Evolutionary conservation across 2,329 filamentous ascomycete genomes (phyloP).

Genomic region (Aureobasidium sp.): DNA sequence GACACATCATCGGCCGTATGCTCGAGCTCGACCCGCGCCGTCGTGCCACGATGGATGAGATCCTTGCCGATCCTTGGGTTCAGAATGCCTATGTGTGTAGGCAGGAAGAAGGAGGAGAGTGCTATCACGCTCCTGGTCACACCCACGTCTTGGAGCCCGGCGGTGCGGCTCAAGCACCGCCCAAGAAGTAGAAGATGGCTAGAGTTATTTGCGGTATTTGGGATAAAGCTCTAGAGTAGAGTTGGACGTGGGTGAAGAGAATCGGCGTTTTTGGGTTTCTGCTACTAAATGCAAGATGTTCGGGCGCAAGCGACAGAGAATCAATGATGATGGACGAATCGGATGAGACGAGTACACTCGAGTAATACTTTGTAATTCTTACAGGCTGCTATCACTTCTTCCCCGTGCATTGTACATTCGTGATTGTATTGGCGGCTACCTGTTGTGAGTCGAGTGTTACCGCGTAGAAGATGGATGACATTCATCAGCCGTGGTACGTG

Average conservation of each 20-base stretch:
- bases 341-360: not conserved
- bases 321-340: slow-evolving; percentile 7
- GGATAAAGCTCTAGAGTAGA: not conserved
- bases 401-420: not conserved
- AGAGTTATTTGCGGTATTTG: not conserved
- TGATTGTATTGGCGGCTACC: not conserved
- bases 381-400: not conserved
- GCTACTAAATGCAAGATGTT: not conserved
- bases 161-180: slow-evolving; percentile 28
- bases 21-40: slow-evolving; percentile 77
- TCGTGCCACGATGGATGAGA: slow-evolving; percentile 75
- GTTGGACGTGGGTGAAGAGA: not conserved
- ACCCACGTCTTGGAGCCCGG: slow-evolving; percentile 73
- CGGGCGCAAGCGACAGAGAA: slow-evolving; percentile 1
- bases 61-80: slow-evolving; percentile 86
- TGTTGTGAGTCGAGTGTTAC: not conserved
- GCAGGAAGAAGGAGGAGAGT: slow-evolving; percentile 62
- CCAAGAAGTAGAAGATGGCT: slow-evolving; percentile 4
- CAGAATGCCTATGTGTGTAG: slow-evolving; percentile 72
- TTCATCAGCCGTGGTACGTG: not conserved
- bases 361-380: not conserved
- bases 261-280: not conserved
- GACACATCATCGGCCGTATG: slow-evolving; percentile 87
- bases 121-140: slow-evolving; percentile 68
- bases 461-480: not conserved